Base-by-base conservation (phyloP, 352 stramenopile species). In the Globisporangium mamillatum region DNA sequence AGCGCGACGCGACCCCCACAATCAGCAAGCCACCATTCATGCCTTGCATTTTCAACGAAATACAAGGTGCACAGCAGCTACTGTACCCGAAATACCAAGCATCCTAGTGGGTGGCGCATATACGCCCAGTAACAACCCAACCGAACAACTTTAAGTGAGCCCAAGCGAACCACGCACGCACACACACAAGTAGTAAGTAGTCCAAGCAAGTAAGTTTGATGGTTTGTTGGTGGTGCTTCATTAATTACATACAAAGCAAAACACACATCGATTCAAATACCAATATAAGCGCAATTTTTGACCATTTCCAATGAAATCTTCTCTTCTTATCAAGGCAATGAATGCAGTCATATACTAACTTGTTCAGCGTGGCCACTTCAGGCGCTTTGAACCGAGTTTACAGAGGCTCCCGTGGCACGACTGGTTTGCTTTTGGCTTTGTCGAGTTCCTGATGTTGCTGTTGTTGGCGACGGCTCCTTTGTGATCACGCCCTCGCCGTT, bases 401-500 rank as follows among this genome's bases (percentile, higher is more conserved):
- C 41, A 12, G 36, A 20, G 16, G 22, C 24, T 4, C 14, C 4
- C 27, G 2, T 32, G 7, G 50, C 20, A 60, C 58, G 1, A 29
- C 63, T 14, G 38, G 20, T 44, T 64, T 55, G 27, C n/a, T 58
- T 32, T 41, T 27, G 32, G 2, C 29, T 62, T n/a, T 48, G 32
- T 22, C 24, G 55, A 20, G 9, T n/a, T 18, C 36, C 67, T 3
- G 72, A 53, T 20, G 25, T 10, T 68, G 66, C 20, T 60, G 66
- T 22, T 16, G 36, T 41, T 48, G 48, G 5, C 16, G 55, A 4
- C 12, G 41, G 27, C 3, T 24, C 14, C 16, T 8, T 53, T n/a
- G 12, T 65, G 48, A 86, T 2, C 24, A 92, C 82, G 4, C 84
- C 84, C 64, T 90, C 80, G 24, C 80, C 84, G 24, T 88, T 71